Percentiles rank a stretch among this genome's conserved stretches.
Evolutionary conservation across 2,329 filamentous ascomycete species (phyloP).

Genomic region (Emmonsiellopsis sp.): DNA sequence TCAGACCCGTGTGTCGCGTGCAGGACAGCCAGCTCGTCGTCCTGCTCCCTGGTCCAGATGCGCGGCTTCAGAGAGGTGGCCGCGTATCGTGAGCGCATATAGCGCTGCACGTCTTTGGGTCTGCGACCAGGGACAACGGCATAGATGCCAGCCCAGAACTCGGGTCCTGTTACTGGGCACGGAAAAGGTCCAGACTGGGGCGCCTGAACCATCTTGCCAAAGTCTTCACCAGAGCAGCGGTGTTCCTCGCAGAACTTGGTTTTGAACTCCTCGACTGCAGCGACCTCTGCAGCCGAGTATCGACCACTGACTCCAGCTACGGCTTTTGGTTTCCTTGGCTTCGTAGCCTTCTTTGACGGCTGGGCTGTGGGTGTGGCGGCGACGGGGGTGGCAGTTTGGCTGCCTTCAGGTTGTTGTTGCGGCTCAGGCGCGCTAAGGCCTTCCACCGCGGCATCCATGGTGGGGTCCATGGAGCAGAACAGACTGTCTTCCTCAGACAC

Average conservation of each 20-base stretch:
- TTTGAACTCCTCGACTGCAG: conserved; percentile 2
- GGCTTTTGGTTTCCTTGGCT: conserved; percentile 1
- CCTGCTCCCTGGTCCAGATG: conserved; percentile 32
- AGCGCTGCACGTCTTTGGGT: conserved; percentile 30
- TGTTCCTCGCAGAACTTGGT: background rate
- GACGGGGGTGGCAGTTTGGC: background rate
- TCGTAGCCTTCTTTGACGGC: background rate
- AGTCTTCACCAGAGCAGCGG: background rate
- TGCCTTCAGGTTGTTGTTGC: background rate
- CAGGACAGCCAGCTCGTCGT: conserved; percentile 30
- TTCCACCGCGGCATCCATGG: background rate
- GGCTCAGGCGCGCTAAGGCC: background rate
- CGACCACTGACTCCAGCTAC: background rate
- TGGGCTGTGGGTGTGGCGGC: background rate
- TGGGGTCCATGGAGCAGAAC: background rate
- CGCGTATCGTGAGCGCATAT: conserved; percentile 36
- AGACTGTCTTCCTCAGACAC: background rate
- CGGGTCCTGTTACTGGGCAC: conserved; percentile 3
- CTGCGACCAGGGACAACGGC: conserved; percentile 28
- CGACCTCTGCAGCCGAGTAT: background rate
- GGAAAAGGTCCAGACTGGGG: background rate
- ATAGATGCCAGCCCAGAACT: conserved; percentile 30
- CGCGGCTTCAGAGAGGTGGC: conserved; percentile 27
- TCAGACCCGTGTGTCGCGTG: conserved; percentile 24
- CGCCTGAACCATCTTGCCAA: background rate